Percentiles rank a stretch among this genome's conserved stretches.
Conservation (phyloP, 129 eudicot species). For the Flaveria ramosissima region DNA sequence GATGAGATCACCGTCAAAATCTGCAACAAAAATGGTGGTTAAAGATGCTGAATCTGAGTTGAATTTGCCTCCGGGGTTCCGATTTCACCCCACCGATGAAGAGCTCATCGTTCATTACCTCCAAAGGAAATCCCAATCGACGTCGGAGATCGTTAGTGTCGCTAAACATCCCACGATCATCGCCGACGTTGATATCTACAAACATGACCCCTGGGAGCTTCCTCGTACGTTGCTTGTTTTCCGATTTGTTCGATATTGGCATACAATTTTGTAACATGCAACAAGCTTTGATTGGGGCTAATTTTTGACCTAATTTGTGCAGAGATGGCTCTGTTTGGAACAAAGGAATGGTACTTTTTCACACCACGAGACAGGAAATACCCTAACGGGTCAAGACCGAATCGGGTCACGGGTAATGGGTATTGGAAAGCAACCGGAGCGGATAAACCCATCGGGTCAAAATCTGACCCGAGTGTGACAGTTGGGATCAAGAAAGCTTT, state of each 20-base stretch:
- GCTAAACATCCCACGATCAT: slow-evolving; percentile 26
- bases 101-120: slow-evolving; percentile 40
- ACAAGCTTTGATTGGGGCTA: background rate
- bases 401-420: slow-evolving; percentile 43
- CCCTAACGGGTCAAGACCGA: slow-evolving; percentile 44
- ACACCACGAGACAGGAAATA: slow-evolving; percentile 49
- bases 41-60: slow-evolving; percentile 42
- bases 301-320: background rate
- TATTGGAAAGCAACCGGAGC: slow-evolving; percentile 53
- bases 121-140: slow-evolving; percentile 14
- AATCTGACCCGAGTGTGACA: slow-evolving; percentile 6
- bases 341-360: slow-evolving; percentile 46
- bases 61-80: slow-evolving; percentile 41
- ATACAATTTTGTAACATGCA: too few relatives aligned
- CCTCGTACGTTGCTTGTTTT: background rate
- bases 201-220: slow-evolving; percentile 44
- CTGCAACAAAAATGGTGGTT: slow-evolving; percentile 8
- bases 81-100: slow-evolving; percentile 47
- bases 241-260: too few relatives aligned
- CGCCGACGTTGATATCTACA: slow-evolving; percentile 42
- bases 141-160: background rate
- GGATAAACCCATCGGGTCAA: slow-evolving; percentile 29
- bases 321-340: slow-evolving; percentile 46
- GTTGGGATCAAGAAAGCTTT: slow-evolving; percentile 41
- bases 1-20: slow-evolving; percentile 32